Evolutionary conservation across 2,329 filamentous ascomycete species (phyloP), one percentile per base, ranked within the genome.

Genomic region (Sphaerostilbella broomeana): DNA sequence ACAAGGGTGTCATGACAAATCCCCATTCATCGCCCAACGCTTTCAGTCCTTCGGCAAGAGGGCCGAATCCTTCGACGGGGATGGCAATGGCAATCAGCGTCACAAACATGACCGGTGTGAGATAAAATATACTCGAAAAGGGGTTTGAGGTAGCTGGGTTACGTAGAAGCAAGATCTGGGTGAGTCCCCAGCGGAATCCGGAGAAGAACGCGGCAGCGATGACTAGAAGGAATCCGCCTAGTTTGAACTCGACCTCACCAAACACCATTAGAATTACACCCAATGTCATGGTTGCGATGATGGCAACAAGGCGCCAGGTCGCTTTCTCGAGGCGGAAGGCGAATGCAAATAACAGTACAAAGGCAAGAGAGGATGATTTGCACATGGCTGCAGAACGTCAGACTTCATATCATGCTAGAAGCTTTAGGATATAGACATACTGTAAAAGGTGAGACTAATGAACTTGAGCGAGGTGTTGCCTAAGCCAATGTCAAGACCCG

Each of bases 201-300:
- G 88, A 95, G 59, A 95, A 95, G 65, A 94, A 92, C 37, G 88
- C 86, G 10, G 92, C 89, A 0, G 83, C 81, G 61, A 98, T 97
- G 64, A 97, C 85, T 48, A 98, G 81, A 32, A 87, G 64, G 61
- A 98, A 98, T 28, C 92, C 92, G 20, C 86, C 72, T 0, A 83
- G 71, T 52, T 88, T 80, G 64, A 98, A 98, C 35, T 87, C 81
- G 25, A 94, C 81, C 64, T 98, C 92, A 45, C 90, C 92, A 5
- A 88, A 87, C 1, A 97, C 92, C 92, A 98, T 98, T 80, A 97
- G 94, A 46, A 98, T 73, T 7, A 98, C 90, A 44, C 92, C 92
- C 3, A 80, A 54, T 0, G 89, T 95, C 92, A 98, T 97, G 54
- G 84, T 81, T 38, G 79, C 75, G 51, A 98, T 97, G 51, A 97